These are phyloP conservation scores for Leishmania aethiopica DNA, from an alignment of 208 protist species.

Conservation along the genomic window DNA sequence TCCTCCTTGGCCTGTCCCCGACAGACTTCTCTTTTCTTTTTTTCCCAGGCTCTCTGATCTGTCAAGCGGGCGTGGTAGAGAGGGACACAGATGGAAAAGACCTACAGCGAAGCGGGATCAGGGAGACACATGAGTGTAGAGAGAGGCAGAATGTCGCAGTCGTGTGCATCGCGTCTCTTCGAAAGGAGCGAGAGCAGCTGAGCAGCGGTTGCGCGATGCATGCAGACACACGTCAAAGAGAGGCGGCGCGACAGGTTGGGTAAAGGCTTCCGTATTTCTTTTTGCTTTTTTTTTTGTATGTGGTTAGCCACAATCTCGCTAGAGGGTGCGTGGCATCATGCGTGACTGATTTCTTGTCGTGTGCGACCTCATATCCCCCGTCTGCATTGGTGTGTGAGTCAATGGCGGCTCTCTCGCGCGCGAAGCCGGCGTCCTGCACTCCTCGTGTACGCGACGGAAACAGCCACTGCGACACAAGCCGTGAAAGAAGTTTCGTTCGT, in stretches of 20 bases:
- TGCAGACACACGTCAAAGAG: not conserved
- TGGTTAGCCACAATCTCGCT: not conserved
- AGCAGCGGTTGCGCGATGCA: not conserved
- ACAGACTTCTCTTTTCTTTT: not conserved
- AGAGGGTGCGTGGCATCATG: not conserved
- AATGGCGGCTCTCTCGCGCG: not conserved
- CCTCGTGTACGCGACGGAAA: not conserved
- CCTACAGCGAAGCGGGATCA: not conserved
- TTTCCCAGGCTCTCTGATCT: not conserved
- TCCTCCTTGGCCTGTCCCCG: not conserved
- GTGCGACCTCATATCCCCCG: not conserved
- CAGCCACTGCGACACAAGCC: not conserved
- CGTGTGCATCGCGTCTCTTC: not conserved
- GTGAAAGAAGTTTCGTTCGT: not conserved
- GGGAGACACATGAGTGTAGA: too few species aligned
- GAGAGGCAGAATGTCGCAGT: not conserved
- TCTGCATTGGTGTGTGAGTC: not conserved
- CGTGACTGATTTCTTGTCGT: not conserved
- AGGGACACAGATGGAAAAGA: not conserved
- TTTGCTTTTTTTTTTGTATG: not conserved
- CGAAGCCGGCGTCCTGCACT: not conserved
- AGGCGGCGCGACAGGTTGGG: not conserved
- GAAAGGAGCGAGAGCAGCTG: not conserved
- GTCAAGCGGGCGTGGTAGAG: not conserved
- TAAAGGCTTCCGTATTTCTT: not conserved